phyloP scores from a whole-genome alignment of 2,329 filamentous ascomycete species.

The Sclerotinia glacialis region DNA sequence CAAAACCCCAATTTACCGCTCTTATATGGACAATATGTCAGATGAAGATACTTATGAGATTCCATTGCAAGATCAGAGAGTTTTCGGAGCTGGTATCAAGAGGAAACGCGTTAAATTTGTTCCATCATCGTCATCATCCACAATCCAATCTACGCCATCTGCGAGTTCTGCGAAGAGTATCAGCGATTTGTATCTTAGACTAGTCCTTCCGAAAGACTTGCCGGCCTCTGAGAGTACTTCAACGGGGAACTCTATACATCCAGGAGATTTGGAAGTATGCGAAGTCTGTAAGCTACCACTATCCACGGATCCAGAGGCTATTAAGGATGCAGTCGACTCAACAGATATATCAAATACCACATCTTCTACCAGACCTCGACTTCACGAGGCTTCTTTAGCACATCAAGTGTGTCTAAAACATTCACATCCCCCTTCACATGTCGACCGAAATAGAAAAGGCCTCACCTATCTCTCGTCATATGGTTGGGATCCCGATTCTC shows the following conservation, averaged over 20 bases:
- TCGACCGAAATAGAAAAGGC: slow-evolving; percentile 69
- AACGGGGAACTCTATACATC: background rate
- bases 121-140: slow-evolving; percentile 36
- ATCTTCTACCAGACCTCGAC: slow-evolving; percentile 24
- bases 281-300: slow-evolving; percentile 61
- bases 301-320: slow-evolving; percentile 40
- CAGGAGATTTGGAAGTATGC: slow-evolving; percentile 42
- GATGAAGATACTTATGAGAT: slow-evolving; percentile 57
- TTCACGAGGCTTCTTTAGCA: slow-evolving; percentile 61
- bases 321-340: background rate
- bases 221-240: background rate
- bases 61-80: slow-evolving; percentile 56
- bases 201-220: slow-evolving; percentile 51
- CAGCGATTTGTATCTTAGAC: slow-evolving; percentile 60
- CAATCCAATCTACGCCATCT: slow-evolving; percentile 36
- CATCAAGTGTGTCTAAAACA: slow-evolving; percentile 70
- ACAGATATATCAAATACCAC: background rate
- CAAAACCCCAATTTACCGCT: background rate
- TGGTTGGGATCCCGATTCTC: slow-evolving; percentile 72
- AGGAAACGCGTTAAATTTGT: slow-evolving; percentile 61
- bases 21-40: slow-evolving; percentile 29
- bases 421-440: slow-evolving; percentile 67
- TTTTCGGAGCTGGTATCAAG: slow-evolving; percentile 62
- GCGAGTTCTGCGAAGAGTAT: slow-evolving; percentile 33
- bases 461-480: slow-evolving; percentile 62